phyloP scores from a whole-genome alignment of 1,284 basidiomycete species.

The Cutaneotrichosporon sp. region DNA sequence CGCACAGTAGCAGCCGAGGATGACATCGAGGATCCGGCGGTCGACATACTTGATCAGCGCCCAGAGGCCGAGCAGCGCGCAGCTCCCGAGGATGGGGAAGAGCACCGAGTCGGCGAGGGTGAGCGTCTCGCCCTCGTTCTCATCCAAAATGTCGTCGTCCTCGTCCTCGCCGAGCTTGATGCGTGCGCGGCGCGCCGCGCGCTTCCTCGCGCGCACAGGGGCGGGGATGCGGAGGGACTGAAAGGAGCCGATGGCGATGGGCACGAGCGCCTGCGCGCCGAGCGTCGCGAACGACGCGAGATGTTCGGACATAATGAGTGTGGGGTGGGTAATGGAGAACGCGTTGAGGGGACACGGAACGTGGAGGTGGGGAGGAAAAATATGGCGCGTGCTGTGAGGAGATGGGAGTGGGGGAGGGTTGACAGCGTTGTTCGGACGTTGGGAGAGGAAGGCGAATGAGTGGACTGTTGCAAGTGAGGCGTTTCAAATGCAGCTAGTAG shows the following conservation, averaged over 20 bases:
- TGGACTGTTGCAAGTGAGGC: too few species aligned
- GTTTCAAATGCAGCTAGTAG: too few species aligned
- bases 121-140: slow-evolving; percentile 43
- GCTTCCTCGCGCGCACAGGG: slow-evolving; percentile 8
- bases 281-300: slow-evolving; percentile 38
- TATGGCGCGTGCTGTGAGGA: background rate
- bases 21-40: slow-evolving; percentile 69
- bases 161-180: slow-evolving; percentile 24
- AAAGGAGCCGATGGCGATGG: slow-evolving; percentile 52
- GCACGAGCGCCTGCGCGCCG: slow-evolving; percentile 47
- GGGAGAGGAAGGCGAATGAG: too few species aligned
- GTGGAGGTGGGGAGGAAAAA: background rate
- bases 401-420: background rate
- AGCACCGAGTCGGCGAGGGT: slow-evolving; percentile 46
- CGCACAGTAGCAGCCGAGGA: slow-evolving; percentile 35
- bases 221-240: slow-evolving; percentile 42
- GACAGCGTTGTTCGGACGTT: background rate
- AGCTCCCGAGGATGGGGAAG: slow-evolving; percentile 50
- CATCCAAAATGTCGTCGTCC: slow-evolving; percentile 44
- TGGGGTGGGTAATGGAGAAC: background rate
- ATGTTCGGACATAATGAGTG: slow-evolving; percentile 17
- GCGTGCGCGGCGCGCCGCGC: slow-evolving; percentile 23
- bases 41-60: slow-evolving; percentile 64
- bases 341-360: background rate
- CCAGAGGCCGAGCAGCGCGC: slow-evolving; percentile 46